Evolutionary conservation across 2,329 filamentous ascomycete genomes (phyloP), one percentile per base, ranked within the genome.

Genomic region (Sporothrix inflata): DNA sequence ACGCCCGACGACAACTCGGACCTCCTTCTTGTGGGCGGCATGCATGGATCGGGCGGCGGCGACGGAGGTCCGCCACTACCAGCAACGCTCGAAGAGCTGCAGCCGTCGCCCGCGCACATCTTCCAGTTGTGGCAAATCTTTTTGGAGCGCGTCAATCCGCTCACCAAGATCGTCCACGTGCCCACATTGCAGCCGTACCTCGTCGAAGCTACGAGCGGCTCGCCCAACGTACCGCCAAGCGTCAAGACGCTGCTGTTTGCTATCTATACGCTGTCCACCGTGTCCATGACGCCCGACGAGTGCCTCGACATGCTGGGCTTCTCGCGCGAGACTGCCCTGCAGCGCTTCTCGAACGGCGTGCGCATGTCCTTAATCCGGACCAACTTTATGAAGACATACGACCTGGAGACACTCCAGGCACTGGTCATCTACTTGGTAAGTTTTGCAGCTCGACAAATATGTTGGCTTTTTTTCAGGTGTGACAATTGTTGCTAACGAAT

Each of bases 61-160:
- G 30, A 49, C 16, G 66, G 55, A 1, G 24, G 21, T 27, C 47
- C 16, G 30, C 14, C 40, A 24, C 7, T 12, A 21, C 78, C 80
- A 6, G 77, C 79, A 30, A 83, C 79, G 60, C 76, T 83, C 16
- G 83, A 86, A 69, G 83, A 85, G 16, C 81, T 92, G 78, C 90
- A 91, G 75, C 92, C 92, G 0, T 83, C 88, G 4, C 86, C 89
- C 0, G 85, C 88, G 14, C 88, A 92, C 45, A 87, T 92, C 34
- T 90, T 92, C 76, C 85, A 86, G 68, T 84, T 95, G 5, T 95
- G 92, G 92, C 90, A 94, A 78, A 83, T 89, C 9, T 94, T 91
- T 75, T 82, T 94, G 6, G 89, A 93, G 66, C 90, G 92, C 74
- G 89, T 94, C 71, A 92, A 94, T 76, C 92, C 92, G 0, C 79